phyloP scores from a whole-genome alignment of 176 grass and related monocot genomes.

The Musa beccarii region DNA sequence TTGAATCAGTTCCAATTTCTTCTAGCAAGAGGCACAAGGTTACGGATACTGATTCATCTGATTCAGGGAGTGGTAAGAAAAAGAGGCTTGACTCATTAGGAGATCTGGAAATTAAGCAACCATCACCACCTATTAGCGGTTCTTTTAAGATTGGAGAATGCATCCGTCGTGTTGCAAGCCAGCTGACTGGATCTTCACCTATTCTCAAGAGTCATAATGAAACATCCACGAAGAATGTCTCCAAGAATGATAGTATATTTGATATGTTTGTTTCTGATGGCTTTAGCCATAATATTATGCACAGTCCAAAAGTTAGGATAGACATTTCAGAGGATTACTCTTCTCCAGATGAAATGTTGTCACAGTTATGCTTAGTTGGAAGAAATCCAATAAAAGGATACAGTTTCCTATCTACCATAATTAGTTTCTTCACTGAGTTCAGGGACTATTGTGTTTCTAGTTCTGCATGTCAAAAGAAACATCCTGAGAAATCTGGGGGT shows the following conservation, averaged over 20 bases:
- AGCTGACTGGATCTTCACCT: constrained; percentile 66
- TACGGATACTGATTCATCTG: constrained; percentile 34
- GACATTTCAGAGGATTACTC: constrained; percentile 44
- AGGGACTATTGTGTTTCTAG: constrained; percentile 59
- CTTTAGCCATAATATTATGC: constrained; percentile 31
- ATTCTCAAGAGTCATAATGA: constrained; percentile 41
- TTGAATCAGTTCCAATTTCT: constrained; percentile 1
- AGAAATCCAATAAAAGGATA: constrained; percentile 46
- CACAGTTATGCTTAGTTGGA: constrained; percentile 47
- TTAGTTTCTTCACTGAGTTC: constrained; percentile 74
- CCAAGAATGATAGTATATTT: constrained; percentile 61
- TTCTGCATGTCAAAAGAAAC: constrained; percentile 42
- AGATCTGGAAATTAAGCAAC: constrained; percentile 36
- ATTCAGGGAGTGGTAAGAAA: constrained; percentile 41
- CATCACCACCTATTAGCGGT: constrained; percentile 41
- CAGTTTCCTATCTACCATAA: constrained; percentile 29
- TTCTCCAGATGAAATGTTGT: constrained; percentile 50
- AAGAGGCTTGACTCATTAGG: constrained; percentile 39
- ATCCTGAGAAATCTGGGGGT: constrained; percentile 39
- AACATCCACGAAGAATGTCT: constrained; percentile 31
- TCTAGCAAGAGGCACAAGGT: constrained; percentile 11
- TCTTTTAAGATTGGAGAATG: constrained; percentile 97
- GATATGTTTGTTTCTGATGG: constrained; percentile 74
- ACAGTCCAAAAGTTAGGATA: constrained; percentile 50
- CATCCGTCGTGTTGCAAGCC: constrained; percentile 83